Evolutionary conservation across 768 basidiomycete genomes (phyloP), one percentile per base, ranked within the genome.

Genomic region (Lentinula aciculospora): DNA sequence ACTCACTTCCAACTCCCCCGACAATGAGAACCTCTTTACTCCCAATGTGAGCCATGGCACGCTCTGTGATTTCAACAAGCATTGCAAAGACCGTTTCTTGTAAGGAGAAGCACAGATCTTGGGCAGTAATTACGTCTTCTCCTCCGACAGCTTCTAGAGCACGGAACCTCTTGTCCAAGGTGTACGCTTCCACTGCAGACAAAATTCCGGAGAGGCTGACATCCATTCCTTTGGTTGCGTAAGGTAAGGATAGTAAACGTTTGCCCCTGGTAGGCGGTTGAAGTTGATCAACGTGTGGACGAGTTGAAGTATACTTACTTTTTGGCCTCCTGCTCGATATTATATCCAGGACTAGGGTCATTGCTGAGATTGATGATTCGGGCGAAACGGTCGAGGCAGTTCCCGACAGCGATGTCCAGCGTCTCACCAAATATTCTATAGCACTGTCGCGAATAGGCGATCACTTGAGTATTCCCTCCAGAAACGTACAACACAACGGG

Each of bases 371-470:
- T 89, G 54, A 99, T 92, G 12, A 96, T 92, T 46, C 97, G 79
- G 2, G 97, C 97, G 66, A 99, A 99, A 9, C 97, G 87, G 70
- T 99, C 97, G 23, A 99, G 76, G 68, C 97, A 98, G 69, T 99
- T 99, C 36, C 97, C 97, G 32, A 98, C 94, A n/a, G 97, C 97
- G 57, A 99, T 98, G 67, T 99, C 97, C 56, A 99, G 80, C 1
- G 97, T 98, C 73, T 99, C 97, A 15, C 97, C 97, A 67, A 99
- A 99, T 60, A 99, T 99, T 42, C 97, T 85, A 69, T 99, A 99
- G 61, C 94, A 85, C 70, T 98, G 94, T 59, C 90, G 88, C 21
- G 95, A 98, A 71, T 99, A 99, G 1, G 97, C 97, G 65, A 99
- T 98, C 15, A 99, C 95, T 72, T 99, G 97, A 0, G 97, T 98